These are phyloP conservation scores for Pinus albicaulis DNA, from an alignment of 75 land plant genomes.

Conservation along the genomic window DNA sequence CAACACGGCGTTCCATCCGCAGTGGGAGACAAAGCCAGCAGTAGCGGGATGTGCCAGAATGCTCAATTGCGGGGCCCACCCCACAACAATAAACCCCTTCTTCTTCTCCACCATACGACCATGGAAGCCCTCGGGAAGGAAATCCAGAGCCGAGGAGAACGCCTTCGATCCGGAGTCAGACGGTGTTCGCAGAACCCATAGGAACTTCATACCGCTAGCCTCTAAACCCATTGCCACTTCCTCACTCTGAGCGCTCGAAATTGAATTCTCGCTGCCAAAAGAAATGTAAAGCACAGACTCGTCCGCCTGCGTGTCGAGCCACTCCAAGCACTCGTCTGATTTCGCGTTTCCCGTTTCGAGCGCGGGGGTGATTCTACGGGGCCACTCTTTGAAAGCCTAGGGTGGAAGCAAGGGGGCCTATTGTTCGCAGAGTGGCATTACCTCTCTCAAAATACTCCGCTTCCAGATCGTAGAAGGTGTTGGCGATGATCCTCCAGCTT, in stretches of 20 bases:
- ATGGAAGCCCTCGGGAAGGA: not conserved
- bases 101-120: not conserved
- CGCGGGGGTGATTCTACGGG: not conserved
- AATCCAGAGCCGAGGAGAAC: not conserved
- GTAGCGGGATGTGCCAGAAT: conserved; percentile 4
- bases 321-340: not conserved
- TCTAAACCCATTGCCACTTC: conserved; percentile 28
- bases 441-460: not conserved
- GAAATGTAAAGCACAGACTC: conserved; percentile 22
- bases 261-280: conserved; percentile 30
- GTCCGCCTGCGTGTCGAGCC: conserved; percentile 22
- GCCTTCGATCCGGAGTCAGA: not conserved
- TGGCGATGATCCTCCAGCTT: not conserved
- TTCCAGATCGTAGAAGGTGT: conserved; percentile 8
- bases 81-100: not conserved
- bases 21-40: conserved; percentile 11
- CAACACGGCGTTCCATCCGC: conserved; percentile 8
- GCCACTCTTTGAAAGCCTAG: not conserved
- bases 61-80: conserved; percentile 11
- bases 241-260: conserved; percentile 10
- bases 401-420: conserved; percentile 7
- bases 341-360: not conserved
- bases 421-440: not conserved
- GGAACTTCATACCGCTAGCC: conserved; percentile 15
- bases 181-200: conserved; percentile 20